Evolutionary conservation across 441 rosid species (phyloP).

Genomic region (Gossypium gossypioides): DNA sequence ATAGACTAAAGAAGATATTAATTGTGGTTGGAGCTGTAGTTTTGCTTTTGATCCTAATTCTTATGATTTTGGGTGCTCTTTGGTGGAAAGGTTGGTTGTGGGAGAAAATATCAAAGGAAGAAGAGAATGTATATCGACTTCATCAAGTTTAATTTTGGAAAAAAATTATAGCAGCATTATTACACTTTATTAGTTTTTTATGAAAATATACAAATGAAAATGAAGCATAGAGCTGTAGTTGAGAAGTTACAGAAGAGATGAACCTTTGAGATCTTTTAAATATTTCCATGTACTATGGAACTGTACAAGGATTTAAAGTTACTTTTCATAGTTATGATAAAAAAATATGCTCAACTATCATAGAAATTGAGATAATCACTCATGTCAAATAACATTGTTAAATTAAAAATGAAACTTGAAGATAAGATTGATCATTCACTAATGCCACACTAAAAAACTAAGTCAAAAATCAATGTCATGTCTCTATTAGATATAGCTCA

Average conservation of each 20-base stretch:
- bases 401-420: background rate
- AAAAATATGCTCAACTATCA: background rate
- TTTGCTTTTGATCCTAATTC: background rate
- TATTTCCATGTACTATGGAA: background rate
- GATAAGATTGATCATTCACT: background rate
- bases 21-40: conserved; percentile 17
- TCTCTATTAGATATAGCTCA: background rate
- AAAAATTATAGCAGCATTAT: background rate
- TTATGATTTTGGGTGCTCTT: conserved; percentile 18
- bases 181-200: background rate
- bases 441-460: background rate
- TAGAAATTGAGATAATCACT: background rate
- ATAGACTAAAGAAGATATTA: background rate
- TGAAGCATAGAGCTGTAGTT: background rate
- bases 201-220: background rate
- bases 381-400: background rate
- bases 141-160: background rate
- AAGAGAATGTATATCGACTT: conserved; percentile 11
- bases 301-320: background rate
- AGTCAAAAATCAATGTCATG: background rate
- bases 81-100: conserved; percentile 25
- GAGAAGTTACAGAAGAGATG: background rate
- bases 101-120: conserved; percentile 8
- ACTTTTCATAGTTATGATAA: background rate
- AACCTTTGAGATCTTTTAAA: background rate